Evolutionary conservation across 2,329 filamentous ascomycete genomes (phyloP).

Genomic region (Cladophialophora bantiana): DNA sequence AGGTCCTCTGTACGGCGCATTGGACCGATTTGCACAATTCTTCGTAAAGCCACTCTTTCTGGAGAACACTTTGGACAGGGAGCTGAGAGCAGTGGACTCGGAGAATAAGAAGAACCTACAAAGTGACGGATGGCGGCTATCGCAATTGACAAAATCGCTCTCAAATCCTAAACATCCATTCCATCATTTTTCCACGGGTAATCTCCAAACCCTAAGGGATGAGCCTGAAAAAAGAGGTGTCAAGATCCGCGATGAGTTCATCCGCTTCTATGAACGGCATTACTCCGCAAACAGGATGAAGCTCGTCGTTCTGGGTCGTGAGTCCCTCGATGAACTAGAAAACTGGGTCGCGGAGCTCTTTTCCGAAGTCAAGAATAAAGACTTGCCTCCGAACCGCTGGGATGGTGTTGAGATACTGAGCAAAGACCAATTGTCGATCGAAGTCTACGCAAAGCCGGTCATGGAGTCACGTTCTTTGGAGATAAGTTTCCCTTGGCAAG

Average conservation of each 20-base stretch:
- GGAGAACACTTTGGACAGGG: constrained; percentile 81
- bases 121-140: constrained; percentile 84
- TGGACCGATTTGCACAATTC: constrained; percentile 93
- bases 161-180: constrained; percentile 88
- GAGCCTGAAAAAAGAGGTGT: constrained; percentile 79
- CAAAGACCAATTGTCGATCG: constrained; percentile 67
- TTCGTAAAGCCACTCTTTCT: constrained; percentile 89
- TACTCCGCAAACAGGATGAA: constrained; percentile 97
- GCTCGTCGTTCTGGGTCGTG: constrained; percentile 81
- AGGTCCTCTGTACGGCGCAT: constrained; percentile 74
- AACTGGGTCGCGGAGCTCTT: constrained; percentile 86
- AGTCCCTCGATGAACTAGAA: constrained; percentile 81
- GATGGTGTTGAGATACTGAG: constrained; percentile 65
- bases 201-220: constrained; percentile 83
- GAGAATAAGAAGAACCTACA: constrained; percentile 98
- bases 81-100: constrained; percentile 87
- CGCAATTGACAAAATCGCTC: constrained; percentile 87
- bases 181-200: constrained; percentile 90
- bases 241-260: constrained; percentile 88
- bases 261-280: constrained; percentile 85
- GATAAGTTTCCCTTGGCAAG: constrained; percentile 82
- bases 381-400: constrained; percentile 73
- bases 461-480: constrained; percentile 84
- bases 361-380: constrained; percentile 79
- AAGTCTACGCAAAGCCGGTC: constrained; percentile 88